These are phyloP conservation scores for Paramecium tetraurelia DNA, from an alignment of 73 alveolate species.

Conservation along the genomic window DNA sequence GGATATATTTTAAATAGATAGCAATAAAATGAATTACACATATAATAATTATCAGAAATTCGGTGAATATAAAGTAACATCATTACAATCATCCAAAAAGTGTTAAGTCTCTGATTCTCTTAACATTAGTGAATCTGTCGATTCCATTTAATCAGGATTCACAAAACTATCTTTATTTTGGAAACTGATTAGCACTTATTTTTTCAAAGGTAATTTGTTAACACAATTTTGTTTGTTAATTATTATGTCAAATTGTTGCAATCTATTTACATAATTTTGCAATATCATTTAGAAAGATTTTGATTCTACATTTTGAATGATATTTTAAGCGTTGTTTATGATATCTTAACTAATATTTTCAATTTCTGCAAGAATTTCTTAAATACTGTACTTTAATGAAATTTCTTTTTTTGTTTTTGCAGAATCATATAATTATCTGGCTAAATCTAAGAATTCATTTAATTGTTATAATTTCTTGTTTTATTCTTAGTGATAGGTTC, in stretches of 20 bases:
- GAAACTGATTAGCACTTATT: conserved; percentile 3
- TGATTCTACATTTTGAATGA: not conserved
- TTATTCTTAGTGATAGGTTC: not conserved
- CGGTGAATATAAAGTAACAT: conserved; percentile 25
- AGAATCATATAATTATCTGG: not conserved
- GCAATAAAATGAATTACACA: not conserved
- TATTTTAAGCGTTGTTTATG: not conserved
- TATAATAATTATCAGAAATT: not conserved
- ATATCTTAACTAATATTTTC: not conserved
- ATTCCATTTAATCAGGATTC: conserved; percentile 34
- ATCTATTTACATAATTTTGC: not conserved
- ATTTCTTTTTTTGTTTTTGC: not conserved
- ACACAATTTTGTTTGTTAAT: not conserved
- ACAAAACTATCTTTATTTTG: conserved; percentile 36
- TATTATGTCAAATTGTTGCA: not conserved
- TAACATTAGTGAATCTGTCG: not conserved
- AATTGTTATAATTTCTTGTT: not conserved
- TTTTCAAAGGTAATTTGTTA: not conserved
- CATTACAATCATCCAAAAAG: conserved; percentile 8
- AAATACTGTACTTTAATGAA: not conserved
- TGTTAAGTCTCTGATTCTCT: conserved; percentile 3
- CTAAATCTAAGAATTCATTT: conserved; percentile 15
- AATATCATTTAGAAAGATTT: conserved; percentile 14
- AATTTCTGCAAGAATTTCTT: conserved; percentile 19
- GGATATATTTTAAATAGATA: not conserved